These are phyloP conservation scores for Amylostereum areolatum DNA, from an alignment of 1,284 basidiomycete genomes.

Conservation along the genomic window DNA sequence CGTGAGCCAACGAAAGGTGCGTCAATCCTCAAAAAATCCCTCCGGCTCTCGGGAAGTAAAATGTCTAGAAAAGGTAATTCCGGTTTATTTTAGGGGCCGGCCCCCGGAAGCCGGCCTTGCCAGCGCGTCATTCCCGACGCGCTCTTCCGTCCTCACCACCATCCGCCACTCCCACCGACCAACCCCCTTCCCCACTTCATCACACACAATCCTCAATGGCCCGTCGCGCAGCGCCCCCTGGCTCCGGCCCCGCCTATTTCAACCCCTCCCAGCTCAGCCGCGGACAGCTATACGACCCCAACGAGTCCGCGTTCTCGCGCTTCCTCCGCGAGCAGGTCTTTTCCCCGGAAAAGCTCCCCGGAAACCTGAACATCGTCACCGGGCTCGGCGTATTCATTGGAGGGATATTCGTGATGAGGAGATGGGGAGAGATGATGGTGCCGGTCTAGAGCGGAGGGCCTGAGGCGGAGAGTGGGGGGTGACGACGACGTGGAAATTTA, in stretches of 20 bases:
- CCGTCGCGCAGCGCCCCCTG: slow-evolving; percentile 54
- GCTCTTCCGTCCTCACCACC: no score
- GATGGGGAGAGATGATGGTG: slow-evolving; percentile 71
- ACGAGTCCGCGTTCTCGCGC: slow-evolving; percentile 53
- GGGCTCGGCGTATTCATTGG: slow-evolving; percentile 60
- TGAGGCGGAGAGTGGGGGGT: no score
- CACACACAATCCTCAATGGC: slow-evolving; percentile 46
- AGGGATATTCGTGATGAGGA: slow-evolving; percentile 58
- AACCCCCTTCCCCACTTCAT: neutral
- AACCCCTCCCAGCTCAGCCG: slow-evolving; percentile 30
- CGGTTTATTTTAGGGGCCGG: no score
- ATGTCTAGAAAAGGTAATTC: no score
- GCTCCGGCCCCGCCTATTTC: slow-evolving; percentile 50
- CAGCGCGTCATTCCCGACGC: no score
- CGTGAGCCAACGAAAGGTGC: no score
- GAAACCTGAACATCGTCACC: slow-evolving; percentile 63
- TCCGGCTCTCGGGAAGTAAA: no score
- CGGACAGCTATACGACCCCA: slow-evolving; percentile 39
- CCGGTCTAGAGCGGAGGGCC: slow-evolving; percentile 42
- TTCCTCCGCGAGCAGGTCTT: slow-evolving; percentile 64
- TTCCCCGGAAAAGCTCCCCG: slow-evolving; percentile 64
- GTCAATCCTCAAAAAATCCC: no score
- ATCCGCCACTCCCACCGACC: neutral
- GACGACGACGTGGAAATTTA: no score
- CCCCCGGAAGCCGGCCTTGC: no score